Conservation (phyloP, 306 rosid species). For the Oemleria cerasiformis region DNA sequence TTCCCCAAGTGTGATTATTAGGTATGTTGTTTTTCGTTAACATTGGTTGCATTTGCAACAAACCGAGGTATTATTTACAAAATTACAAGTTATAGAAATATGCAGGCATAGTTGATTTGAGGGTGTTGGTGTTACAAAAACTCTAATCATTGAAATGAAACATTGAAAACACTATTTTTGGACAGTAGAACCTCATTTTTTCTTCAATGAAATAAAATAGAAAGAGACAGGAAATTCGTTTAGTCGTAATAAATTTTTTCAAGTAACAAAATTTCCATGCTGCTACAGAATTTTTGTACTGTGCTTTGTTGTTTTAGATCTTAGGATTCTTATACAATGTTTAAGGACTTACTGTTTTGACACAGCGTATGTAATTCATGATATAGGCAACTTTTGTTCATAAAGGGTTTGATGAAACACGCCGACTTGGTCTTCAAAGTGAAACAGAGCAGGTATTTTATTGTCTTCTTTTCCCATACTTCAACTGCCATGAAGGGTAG, state of each 20-base stretch:
- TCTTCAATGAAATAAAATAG: background rate
- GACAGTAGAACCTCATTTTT: background rate
- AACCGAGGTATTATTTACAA: background rate
- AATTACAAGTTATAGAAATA: background rate
- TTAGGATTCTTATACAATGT: background rate
- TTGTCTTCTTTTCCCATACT: background rate
- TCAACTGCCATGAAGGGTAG: constrained; percentile 11
- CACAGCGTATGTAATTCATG: constrained; percentile 12
- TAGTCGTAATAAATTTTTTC: too few relatives aligned
- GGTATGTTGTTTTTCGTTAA: background rate
- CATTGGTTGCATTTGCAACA: background rate
- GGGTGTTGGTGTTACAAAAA: background rate
- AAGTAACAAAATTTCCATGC: too few relatives aligned
- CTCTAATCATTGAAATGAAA: background rate
- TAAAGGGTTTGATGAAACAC: constrained; percentile 97
- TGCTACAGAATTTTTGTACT: too few relatives aligned
- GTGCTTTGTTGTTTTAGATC: too few relatives aligned
- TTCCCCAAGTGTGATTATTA: background rate
- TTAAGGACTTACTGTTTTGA: constrained; percentile 17
- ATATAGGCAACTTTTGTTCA: constrained; percentile 84
- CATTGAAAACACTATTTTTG: background rate
- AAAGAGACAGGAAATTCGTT: background rate
- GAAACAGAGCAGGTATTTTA: constrained; percentile 87
- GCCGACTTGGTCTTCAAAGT: constrained; percentile 80
- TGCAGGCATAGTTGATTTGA: background rate